Percentiles rank a stretch among this genome's conserved stretches.
phyloP scores from a whole-genome alignment of 257 asterid species.

The Solanum virginianum region DNA sequence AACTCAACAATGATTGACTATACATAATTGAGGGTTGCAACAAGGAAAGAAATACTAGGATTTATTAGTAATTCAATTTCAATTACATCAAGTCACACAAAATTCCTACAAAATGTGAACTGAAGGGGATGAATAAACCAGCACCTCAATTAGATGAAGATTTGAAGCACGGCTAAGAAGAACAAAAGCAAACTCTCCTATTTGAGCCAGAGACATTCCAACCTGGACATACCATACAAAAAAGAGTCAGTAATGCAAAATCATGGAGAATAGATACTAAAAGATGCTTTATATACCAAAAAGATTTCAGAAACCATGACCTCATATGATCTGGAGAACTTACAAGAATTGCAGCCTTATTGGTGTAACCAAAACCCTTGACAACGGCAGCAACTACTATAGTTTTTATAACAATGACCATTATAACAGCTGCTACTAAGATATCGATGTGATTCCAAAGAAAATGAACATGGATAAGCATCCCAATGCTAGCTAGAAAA shows the following conservation, averaged over 20 bases:
- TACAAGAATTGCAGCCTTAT: slow-evolving; percentile 66
- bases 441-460: slow-evolving; percentile 85
- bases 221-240: slow-evolving; percentile 30
- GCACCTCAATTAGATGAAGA: slow-evolving; percentile 68
- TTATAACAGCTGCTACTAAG: slow-evolving; percentile 65
- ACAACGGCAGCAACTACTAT: slow-evolving; percentile 50
- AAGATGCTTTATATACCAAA: neutral
- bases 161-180: slow-evolving; percentile 83
- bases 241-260: neutral
- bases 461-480: slow-evolving; percentile 78
- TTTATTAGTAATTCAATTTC: neutral
- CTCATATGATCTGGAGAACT: slow-evolving; percentile 4
- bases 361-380: slow-evolving; percentile 76
- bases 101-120: neutral
- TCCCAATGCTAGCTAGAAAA: slow-evolving; percentile 80
- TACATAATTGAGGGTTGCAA: neutral
- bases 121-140: neutral
- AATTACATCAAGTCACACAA: neutral
- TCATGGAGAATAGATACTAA: neutral
- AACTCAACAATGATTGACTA: neutral
- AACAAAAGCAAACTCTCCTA: slow-evolving; percentile 86
- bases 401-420: slow-evolving; percentile 62
- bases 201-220: slow-evolving; percentile 87
- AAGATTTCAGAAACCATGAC: neutral
- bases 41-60: neutral